These are phyloP conservation scores for Salix viminalis DNA, from an alignment of 345 rosid genomes.

Conservation along the genomic window DNA sequence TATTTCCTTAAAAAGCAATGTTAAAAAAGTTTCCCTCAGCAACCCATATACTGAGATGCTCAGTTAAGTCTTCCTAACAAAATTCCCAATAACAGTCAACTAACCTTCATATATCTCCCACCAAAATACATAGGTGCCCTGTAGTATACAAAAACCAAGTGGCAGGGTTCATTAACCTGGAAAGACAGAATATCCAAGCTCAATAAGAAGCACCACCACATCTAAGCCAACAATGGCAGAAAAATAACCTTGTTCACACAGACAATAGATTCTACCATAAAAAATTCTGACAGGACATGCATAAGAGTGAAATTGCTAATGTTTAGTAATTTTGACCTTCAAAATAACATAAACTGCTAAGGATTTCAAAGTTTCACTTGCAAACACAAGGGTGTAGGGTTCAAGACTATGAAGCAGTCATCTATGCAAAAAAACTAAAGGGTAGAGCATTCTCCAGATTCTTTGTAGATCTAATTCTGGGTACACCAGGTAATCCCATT, in stretches of 20 bases:
- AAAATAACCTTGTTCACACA: too few species aligned
- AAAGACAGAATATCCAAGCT: slow-evolving; percentile 3
- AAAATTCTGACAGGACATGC: too few species aligned
- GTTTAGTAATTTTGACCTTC: too few species aligned
- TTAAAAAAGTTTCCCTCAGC: background rate
- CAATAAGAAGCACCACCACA: slow-evolving; percentile 1
- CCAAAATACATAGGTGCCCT: slow-evolving; percentile 68
- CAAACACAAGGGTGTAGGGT: too few species aligned
- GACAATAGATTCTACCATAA: too few species aligned
- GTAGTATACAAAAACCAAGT: slow-evolving; percentile 50
- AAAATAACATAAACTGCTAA: too few species aligned
- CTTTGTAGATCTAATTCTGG: too few species aligned
- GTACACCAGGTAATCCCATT: background rate
- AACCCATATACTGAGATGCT: background rate
- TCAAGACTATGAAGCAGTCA: too few species aligned
- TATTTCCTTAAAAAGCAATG: background rate
- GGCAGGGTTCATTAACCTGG: slow-evolving; percentile 69
- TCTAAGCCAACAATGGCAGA: background rate
- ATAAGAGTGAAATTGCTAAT: too few species aligned
- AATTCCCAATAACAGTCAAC: slow-evolving; percentile 6
- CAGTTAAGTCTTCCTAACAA: background rate
- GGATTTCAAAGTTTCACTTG: too few species aligned
- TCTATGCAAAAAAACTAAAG: too few species aligned
- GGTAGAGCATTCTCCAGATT: too few species aligned
- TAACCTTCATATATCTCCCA: slow-evolving; percentile 90